A percentile compares a stretch with the other conserved stretches of the same genome.
Evolutionary conservation across 176 grass and related monocot genomes (phyloP).

Genomic region (Tillandsia leiboldiana): DNA sequence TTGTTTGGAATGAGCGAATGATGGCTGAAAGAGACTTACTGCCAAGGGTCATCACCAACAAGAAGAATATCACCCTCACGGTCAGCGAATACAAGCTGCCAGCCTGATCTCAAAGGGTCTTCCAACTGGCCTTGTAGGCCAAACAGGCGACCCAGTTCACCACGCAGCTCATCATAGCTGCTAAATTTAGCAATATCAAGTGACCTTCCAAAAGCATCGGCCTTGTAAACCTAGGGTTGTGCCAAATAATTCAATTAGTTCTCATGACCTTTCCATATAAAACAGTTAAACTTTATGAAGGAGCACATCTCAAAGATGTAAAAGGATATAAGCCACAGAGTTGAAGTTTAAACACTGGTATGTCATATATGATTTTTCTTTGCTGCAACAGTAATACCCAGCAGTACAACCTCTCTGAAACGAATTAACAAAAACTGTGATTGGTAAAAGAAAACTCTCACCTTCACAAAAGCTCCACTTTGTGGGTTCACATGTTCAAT

Average conservation of each 20-base stretch:
- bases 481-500: constrained; percentile 46
- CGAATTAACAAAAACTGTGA: too few species aligned
- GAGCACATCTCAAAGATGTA: neutral
- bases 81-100: constrained; percentile 67
- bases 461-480: constrained; percentile 79
- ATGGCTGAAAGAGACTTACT: constrained; percentile 32
- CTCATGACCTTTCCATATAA: neutral
- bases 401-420: too few species aligned
- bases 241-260: constrained; percentile 6
- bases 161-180: constrained; percentile 55
- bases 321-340: too few species aligned
- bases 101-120: constrained; percentile 53
- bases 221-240: constrained; percentile 54
- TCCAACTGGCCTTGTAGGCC: constrained; percentile 68
- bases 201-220: constrained; percentile 51
- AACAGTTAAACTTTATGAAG: neutral
- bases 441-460: constrained; percentile 16
- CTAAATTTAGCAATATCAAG: constrained; percentile 55
- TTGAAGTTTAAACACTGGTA: too few species aligned
- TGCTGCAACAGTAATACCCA: too few species aligned
- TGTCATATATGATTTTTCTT: too few species aligned
- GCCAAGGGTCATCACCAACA: constrained; percentile 68
- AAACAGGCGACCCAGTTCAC: constrained; percentile 49
- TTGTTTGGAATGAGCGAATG: neutral
- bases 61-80: constrained; percentile 62